These are phyloP conservation scores for Cytospora mali DNA, from an alignment of 2,329 filamentous ascomycete species.

Conservation along the genomic window DNA sequence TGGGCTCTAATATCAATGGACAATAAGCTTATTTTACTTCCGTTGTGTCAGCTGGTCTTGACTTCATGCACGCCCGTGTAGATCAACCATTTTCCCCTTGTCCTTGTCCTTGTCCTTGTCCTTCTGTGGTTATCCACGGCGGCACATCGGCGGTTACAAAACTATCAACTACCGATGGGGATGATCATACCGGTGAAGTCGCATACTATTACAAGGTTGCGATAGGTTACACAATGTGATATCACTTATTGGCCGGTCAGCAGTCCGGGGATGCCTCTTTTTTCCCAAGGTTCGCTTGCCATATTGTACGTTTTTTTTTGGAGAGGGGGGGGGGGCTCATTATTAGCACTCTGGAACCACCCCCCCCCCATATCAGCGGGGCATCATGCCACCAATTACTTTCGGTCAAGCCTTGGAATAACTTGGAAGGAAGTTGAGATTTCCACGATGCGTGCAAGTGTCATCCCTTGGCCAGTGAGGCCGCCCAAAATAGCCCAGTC, in stretches of 20 bases:
- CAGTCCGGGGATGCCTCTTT: background rate
- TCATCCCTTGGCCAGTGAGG: background rate
- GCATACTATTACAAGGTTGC: background rate
- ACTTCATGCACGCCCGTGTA: constrained; percentile 4
- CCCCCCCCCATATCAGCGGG: too few species aligned
- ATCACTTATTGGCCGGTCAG: background rate
- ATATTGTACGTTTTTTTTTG: background rate
- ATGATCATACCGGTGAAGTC: background rate
- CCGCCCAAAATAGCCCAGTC: background rate
- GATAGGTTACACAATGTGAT: background rate
- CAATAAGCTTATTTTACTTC: constrained; percentile 23
- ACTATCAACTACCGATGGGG: background rate
- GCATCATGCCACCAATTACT: background rate
- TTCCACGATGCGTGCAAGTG: background rate
- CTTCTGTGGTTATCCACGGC: constrained; percentile 6
- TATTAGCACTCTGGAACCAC: background rate
- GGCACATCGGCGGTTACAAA: constrained; percentile 18
- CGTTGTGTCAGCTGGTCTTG: constrained; percentile 15
- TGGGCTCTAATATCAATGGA: background rate
- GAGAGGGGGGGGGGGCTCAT: too few species aligned
- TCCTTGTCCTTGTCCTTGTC: background rate
- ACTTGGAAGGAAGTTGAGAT: background rate
- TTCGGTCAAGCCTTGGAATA: background rate
- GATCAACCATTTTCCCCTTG: background rate
- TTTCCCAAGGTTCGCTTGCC: background rate